Evolutionary conservation across 768 basidiomycete genomes (phyloP).

Genomic region (Mycena alexandri): DNA sequence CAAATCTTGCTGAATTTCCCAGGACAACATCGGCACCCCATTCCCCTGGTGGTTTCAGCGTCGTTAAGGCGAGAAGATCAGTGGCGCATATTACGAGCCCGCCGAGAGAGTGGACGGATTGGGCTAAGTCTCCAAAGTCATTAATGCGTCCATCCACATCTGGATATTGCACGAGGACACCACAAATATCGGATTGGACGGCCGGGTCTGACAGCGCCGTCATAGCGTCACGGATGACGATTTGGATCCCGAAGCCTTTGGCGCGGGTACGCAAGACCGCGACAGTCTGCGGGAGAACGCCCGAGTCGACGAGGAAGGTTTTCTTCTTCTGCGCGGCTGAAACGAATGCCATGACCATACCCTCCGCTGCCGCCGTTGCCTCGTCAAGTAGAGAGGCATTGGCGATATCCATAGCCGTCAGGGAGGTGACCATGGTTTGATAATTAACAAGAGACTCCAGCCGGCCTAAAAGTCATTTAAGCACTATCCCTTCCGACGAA

Average conservation of each 20-base stretch:
- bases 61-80: conserved; percentile 92
- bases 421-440: conserved; percentile 95
- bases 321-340: conserved; percentile 76
- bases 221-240: conserved; percentile 76
- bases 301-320: conserved; percentile 87
- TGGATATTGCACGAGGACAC: conserved; percentile 94
- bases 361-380: conserved; percentile 94
- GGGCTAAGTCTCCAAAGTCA: conserved; percentile 76
- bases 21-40: conserved; percentile 98
- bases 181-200: conserved; percentile 77
- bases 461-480: conserved; percentile 69
- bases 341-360: conserved; percentile 94
- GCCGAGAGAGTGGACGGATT: conserved; percentile 76
- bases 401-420: conserved; percentile 95
- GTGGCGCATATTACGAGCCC: conserved; percentile 91
- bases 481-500: conserved; percentile 25
- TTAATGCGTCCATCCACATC: conserved; percentile 88
- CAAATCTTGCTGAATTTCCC: conserved; percentile 96
- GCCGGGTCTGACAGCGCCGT: conserved; percentile 64
- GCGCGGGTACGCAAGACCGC: conserved; percentile 92
- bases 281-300: conserved; percentile 90
- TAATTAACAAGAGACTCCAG: conserved; percentile 97
- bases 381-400: conserved; percentile 97
- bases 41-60: conserved; percentile 96
- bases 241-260: conserved; percentile 91